Evolutionary conservation across 1,284 basidiomycete species (phyloP), one percentile per base, ranked within the genome.

Genomic region (Mycena sp.): DNA sequence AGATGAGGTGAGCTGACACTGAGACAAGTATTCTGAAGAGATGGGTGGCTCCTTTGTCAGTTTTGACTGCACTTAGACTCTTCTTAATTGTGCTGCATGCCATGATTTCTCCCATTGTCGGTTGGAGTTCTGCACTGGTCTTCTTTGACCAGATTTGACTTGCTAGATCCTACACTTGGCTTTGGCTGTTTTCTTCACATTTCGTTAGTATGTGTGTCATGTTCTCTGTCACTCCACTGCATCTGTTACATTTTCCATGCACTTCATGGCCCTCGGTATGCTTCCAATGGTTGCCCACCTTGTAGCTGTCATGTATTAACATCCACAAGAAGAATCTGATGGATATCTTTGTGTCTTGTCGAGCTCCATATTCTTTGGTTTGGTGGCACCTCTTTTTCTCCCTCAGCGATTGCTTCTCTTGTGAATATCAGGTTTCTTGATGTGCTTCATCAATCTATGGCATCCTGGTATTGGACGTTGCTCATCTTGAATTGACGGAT

Each of bases 321-420:
- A 68, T 71, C 73, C 73, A 78, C n/a, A 76, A 57, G 67, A 75
- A 78, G 43, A 71, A 67, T 9, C 63, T 0, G 2, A 63, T 54
- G 28, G 65, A 43, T 2, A 57, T 37, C 43, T 23, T 53, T n/a
- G n/a, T n/a, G n/a, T n/a, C n/a, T n/a, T n/a, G n/a, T n/a, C n/a
- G n/a, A n/a, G n/a, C n/a, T n/a, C 68, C 70, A 70, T 14, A 70
- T 57, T n/a, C 16, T 16, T n/a, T 48, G 12, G n/a, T 48, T 29
- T 2, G 28, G 9, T 3, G 28, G 45, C 5, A 23, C 5, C 2
- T 38, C 45, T 16, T 23, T 52, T 9, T 38, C 49, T 17, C 52
- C 23, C 6, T 35, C 26, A 10, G 37, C 30, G 10, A n/a, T 25
- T 23, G 45, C 25, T 17, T 58, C 49, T 35, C 38, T 54, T 2